These are phyloP conservation scores for Scheffersomyces cryptocercus DNA, from an alignment of 1,139 yeast genomes.

Conservation along the genomic window DNA sequence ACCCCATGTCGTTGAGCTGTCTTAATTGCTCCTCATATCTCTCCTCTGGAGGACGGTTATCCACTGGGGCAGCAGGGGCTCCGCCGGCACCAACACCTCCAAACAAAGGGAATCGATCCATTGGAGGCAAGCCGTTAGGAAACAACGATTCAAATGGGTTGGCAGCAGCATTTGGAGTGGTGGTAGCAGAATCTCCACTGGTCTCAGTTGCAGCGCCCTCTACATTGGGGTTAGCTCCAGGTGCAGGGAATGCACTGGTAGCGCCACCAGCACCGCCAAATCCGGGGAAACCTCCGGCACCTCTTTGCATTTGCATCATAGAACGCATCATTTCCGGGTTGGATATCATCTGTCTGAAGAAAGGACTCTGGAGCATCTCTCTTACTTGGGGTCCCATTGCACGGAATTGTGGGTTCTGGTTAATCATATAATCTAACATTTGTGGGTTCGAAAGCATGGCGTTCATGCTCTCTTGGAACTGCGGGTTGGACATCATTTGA, in stretches of 20 bases:
- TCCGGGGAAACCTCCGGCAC: slow-evolving; percentile 10
- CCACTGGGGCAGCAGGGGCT: slow-evolving; percentile 50
- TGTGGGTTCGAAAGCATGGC: slow-evolving; percentile 77
- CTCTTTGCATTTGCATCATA: slow-evolving; percentile 62
- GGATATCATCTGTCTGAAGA: slow-evolving; percentile 79
- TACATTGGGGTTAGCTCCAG: slow-evolving; percentile 46
- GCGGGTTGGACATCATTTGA: slow-evolving; percentile 77
- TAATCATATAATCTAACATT: slow-evolving; percentile 80
- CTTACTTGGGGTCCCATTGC: slow-evolving; percentile 90
- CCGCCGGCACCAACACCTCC: slow-evolving; percentile 28
- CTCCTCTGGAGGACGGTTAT: slow-evolving; percentile 93
- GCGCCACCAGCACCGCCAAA: slow-evolving; percentile 8
- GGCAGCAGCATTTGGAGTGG: slow-evolving; percentile 10
- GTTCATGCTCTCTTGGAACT: slow-evolving; percentile 78
- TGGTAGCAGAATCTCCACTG: slow-evolving; percentile 13
- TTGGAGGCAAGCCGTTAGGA: slow-evolving; percentile 27
- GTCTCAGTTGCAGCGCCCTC: slow-evolving; percentile 18
- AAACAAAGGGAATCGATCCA: slow-evolving; percentile 16
- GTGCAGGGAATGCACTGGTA: slow-evolving; percentile 53
- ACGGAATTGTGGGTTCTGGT: slow-evolving; percentile 80
- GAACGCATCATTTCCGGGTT: slow-evolving; percentile 86
- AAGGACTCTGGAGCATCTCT: slow-evolving; percentile 80
- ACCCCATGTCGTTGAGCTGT: slow-evolving; percentile 96
- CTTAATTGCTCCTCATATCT: slow-evolving; percentile 86
- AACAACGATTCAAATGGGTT: slow-evolving; percentile 50